Evolutionary conservation across 495 filamentous ascomycete species (phyloP), one percentile per base, ranked within the genome.

Genomic region (Xylaria intraflava): DNA sequence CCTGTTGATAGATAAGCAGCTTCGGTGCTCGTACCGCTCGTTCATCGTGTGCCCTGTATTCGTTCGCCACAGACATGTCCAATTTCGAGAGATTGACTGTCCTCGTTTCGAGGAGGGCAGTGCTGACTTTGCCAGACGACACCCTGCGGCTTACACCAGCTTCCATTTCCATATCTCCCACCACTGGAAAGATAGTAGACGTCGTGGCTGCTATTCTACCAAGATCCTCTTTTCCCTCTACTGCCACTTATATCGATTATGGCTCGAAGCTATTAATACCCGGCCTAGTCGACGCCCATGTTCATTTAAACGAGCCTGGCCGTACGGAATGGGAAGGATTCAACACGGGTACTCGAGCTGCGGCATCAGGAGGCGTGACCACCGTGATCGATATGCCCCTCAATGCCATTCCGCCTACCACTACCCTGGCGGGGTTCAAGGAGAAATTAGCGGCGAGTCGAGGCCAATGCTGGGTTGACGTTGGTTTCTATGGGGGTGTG

Each of bases 281-380:
- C 0, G 93, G 93, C 17, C 76, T 98, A 30, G 93, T 98, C 10
- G 93, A 98, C 69, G 93, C 93, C 14, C 93, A 98, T 68, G 93
- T 98, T 29, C 93, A 98, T 69, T 82, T 98, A 61, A 98, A 98
- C 64, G 93, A 98, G 73, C 93, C 93, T 0, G 93, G 93, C 42
- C 80, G 93, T 19, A 97, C 93, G 35, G 93, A 98, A 82, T 98
- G 93, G 93, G 93, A 98, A 64, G 93, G 93, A 22, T 98, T 98
- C 78, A 83, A 84, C 69, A 94, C 90, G 2, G 93, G 93, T 39
- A 97, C 93, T 24, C 79, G 85, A 66, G 93, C 93, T 22, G 93
- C 93, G 9, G 93, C 93, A 46, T 95, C 91, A 66, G 93, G 93
- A 17, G 93, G 93, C 54, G 93, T 97, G 44, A 98, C 93, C n/a